These are phyloP conservation scores for Pythium volutum DNA, from an alignment of 352 stramenopile genomes.

Conservation along the genomic window DNA sequence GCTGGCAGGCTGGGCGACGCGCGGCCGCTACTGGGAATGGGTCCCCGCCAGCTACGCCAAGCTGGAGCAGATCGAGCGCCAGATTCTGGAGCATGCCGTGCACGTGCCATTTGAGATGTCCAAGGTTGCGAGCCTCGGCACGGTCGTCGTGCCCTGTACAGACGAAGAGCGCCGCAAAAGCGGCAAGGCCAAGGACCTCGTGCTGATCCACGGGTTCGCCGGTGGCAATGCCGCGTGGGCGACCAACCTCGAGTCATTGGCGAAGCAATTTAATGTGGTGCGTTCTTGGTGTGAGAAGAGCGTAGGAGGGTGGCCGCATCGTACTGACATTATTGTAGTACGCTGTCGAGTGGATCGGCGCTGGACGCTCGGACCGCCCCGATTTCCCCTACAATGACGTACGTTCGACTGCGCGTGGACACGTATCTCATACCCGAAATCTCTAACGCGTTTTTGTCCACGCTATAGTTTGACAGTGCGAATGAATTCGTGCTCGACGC, in stretches of 20 bases:
- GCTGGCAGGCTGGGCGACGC: constrained; percentile 55
- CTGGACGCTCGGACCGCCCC: constrained; percentile 72
- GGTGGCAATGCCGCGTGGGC: constrained; percentile 80
- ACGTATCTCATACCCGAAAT: neutral
- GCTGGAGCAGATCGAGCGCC: constrained; percentile 59
- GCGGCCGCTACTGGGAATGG: constrained; percentile 67
- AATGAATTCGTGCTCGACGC: constrained; percentile 65
- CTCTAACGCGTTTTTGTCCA: neutral
- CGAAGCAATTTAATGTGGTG: constrained; percentile 84
- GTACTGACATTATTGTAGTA: constrained; percentile 41
- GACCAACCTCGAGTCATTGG: constrained; percentile 70
- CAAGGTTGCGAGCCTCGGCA: constrained; percentile 75
- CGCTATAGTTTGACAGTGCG: constrained; percentile 66
- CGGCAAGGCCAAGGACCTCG: constrained; percentile 55
- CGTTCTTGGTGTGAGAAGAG: neutral
- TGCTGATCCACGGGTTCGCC: constrained; percentile 80
- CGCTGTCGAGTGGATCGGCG: constrained; percentile 82
- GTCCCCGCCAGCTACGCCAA: constrained; percentile 64
- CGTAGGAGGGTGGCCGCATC: neutral
- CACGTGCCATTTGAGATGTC: constrained; percentile 65
- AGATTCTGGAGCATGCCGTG: constrained; percentile 51
- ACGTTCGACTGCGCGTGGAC: constrained; percentile 9
- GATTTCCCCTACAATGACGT: constrained; percentile 73
- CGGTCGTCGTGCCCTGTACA: constrained; percentile 73
- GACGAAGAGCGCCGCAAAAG: constrained; percentile 42